Evolutionary conservation across 1,139 yeast genomes (phyloP), one percentile per base, ranked within the genome.

Genomic region (Hansenula sp.): DNA sequence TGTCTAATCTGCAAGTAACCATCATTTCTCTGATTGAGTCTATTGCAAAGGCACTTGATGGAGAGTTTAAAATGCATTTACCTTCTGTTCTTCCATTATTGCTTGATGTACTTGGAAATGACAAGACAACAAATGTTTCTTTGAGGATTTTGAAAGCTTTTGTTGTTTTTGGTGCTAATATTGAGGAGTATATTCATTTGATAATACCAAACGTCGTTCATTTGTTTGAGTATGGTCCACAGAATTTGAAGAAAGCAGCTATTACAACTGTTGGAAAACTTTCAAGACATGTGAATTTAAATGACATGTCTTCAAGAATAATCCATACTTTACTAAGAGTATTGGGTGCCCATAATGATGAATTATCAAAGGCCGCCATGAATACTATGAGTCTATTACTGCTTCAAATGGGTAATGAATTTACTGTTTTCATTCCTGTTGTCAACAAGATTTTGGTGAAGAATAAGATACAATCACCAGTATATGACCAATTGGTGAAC

Each of bases 281-380:
- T 21, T 81, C 96, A 2, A 79, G 79, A 51, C 75, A 73, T 32
- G 84, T 90, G 4, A 75, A 82, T 50, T 66, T 94, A 44, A 81
- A 79, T 44, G 97, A 92, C 53, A 84, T 89, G 89, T 83, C 96
- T 0, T 85, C 97, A 2, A 70, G 96, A 49, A 86, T 92, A 34
- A 77, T 94, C 26, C 97, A 92, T 53, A 95, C 97, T 0, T 63
- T 94, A 16, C 65, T 90, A 11, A 66, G 97, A 42, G 83, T 89
- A 0, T 65, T 92, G 36, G 68, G 71, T 24, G 70, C 64, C 2
- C 67, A 68, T 2, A 76, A 73, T 45, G 84, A 77, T n/a, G 95
- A 82, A 31, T 63, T 90, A 14, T 69, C 75, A 22, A 70, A 66
- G 20, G 75, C 83, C 0, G 73, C 86, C 0, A 77, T 92, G 73